Evolutionary conservation across 1,284 basidiomycete genomes (phyloP), one percentile per base, ranked within the genome.

Genomic region (Somion occarium): DNA sequence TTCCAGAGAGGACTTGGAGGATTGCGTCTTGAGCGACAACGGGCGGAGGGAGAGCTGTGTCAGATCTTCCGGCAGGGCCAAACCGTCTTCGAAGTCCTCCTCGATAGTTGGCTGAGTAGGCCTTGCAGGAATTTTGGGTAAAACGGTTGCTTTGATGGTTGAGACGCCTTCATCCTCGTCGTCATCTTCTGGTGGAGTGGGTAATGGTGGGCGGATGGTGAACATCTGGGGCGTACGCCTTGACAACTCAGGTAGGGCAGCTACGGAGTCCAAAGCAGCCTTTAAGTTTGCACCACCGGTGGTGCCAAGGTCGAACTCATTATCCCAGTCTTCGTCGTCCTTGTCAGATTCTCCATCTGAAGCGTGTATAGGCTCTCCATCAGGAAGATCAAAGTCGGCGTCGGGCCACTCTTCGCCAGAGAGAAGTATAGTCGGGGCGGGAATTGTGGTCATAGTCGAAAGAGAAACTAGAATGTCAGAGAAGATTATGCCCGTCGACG

Each of bases 381-480:
- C 88, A 48, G 84, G 83, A 30, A 91, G 70, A 64, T 90, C 88
- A 63, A 91, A 91, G 69, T 91, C 88, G 53, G 85, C 84, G 66
- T 91, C 88, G 48, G 78, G 75, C 88, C 88, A 89, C 72, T 90
- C 87, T 69, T 91, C 88, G 57, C 57, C 43, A 38, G 55, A 24
- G 39, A 74, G 63, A 45, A 72, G 67, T 60, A 76, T 70, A 46
- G 76, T 71, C 22, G 81, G 83, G 15, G 83, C 79, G 44, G 79
- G 81, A 44, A 84, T 73, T 48, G 82, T 71, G 55, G 75, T 68
- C 83, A 85, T 85, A 52, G 57, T 61, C 38, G 38, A 38, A 47
- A 48, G 27, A 34, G 38, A 49, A 42, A 44, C 42, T 25, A 48
- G 44, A 37, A 18, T 38, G 50, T 52, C 37, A 57, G 55, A 60